Percentiles rank a stretch among this genome's conserved stretches.
Conservation (phyloP, 345 rosid species). For the Eucalyptus urophylla region DNA sequence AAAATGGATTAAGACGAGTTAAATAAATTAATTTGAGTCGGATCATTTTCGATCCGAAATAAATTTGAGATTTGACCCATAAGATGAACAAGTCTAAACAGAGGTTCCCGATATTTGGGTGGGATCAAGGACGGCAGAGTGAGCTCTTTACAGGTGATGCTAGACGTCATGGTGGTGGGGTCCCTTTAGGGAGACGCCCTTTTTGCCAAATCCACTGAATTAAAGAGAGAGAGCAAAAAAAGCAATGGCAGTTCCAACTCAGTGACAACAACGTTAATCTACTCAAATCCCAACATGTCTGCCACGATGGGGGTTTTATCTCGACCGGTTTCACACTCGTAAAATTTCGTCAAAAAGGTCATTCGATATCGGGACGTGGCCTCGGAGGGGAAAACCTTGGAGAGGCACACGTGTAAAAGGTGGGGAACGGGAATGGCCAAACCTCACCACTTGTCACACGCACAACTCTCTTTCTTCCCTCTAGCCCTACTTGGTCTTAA, state of each 20-base stretch:
- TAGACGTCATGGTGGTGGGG: background rate
- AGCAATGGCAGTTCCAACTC: background rate
- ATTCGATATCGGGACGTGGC: background rate
- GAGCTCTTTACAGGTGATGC: background rate
- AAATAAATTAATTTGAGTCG: no score
- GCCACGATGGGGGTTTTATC: background rate
- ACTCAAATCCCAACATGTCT: background rate
- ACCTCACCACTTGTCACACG: background rate
- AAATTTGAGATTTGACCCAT: rapidly evolving
- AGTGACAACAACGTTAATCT: background rate
- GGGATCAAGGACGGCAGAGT: background rate
- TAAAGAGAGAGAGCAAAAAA: background rate
- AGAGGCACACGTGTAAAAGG: background rate
- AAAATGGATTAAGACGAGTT: rapidly evolving
- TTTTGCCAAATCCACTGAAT: background rate
- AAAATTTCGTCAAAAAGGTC: background rate
- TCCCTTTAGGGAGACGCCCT: background rate
- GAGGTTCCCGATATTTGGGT: background rate
- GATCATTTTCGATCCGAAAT: rapidly evolving
- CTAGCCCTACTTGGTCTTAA: background rate
- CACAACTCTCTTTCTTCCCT: background rate
- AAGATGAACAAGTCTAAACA: no score
- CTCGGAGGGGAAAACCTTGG: background rate
- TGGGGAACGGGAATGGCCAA: background rate
- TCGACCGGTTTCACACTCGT: background rate